Conservation (phyloP, 345 rosid species). For the Erysimum cheiranthoides region DNA sequence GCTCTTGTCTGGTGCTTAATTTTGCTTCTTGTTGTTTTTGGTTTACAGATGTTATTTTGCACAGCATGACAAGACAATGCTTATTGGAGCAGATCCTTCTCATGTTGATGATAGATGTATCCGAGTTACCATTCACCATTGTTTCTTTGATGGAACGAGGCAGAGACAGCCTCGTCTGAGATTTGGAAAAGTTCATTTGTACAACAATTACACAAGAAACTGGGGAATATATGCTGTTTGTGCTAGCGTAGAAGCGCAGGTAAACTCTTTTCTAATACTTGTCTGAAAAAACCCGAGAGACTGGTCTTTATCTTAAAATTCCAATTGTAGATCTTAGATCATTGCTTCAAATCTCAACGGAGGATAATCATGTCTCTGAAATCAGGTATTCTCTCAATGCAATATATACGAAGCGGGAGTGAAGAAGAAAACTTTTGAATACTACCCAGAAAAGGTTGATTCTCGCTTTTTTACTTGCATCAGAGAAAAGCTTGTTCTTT, state of each 20-base stretch:
- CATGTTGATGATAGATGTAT: slow-evolving; percentile 82
- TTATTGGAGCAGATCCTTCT: slow-evolving; percentile 82
- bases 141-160: slow-evolving; percentile 87
- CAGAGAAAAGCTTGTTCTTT: slow-evolving; percentile 9
- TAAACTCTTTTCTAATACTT: slow-evolving; percentile 28
- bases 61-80: slow-evolving; percentile 83
- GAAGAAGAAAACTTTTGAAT: slow-evolving; percentile 85
- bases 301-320: neutral
- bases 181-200: slow-evolving; percentile 87
- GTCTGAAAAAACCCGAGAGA: neutral
- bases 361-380: slow-evolving; percentile 20
- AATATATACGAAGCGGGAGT: slow-evolving; percentile 91
- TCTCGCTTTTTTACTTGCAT: slow-evolving; percentile 30
- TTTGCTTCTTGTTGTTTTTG: slow-evolving; percentile 4
- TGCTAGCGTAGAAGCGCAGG: slow-evolving; percentile 96
- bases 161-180: slow-evolving; percentile 94
- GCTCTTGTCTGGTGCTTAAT: neutral
- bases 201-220: slow-evolving; percentile 86
- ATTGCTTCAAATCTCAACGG: slow-evolving; percentile 1
- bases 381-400: slow-evolving; percentile 87
- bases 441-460: slow-evolving; percentile 77
- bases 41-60: slow-evolving; percentile 73
- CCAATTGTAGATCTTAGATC: slow-evolving; percentile 7
- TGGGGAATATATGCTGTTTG: slow-evolving; percentile 94
- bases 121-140: slow-evolving; percentile 88